Evolutionary conservation across 2,329 filamentous ascomycete species (phyloP).

Genomic region (Aureobasidium sp.): DNA sequence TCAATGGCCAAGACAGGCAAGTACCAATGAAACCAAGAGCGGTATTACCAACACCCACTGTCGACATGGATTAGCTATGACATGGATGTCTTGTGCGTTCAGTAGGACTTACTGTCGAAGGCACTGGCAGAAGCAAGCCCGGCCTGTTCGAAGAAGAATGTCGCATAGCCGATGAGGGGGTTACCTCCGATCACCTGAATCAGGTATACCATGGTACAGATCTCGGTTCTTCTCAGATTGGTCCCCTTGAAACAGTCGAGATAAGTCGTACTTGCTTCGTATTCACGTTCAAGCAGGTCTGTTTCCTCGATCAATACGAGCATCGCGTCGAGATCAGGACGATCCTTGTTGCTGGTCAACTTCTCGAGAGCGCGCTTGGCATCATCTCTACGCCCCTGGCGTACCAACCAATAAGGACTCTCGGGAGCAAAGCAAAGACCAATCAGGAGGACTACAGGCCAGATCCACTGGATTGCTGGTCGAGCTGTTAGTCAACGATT

Average conservation of each 20-base stretch:
- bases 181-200: conserved; percentile 28
- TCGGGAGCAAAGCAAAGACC: conserved; percentile 26
- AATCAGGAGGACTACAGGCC: conserved; percentile 32
- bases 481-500: background rate
- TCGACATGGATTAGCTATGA: background rate
- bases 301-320: background rate
- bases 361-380: background rate
- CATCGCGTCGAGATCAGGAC: background rate
- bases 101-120: background rate
- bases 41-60: background rate
- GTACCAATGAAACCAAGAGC: conserved; percentile 39
- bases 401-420: conserved; percentile 26
- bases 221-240: conserved; percentile 27
- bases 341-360: background rate
- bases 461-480: conserved; percentile 35
- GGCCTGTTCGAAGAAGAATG: conserved; percentile 31
- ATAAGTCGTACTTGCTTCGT: background rate
- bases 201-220: background rate
- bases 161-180: conserved; percentile 27
- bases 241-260: conserved; percentile 23
- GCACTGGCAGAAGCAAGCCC: conserved; percentile 23
- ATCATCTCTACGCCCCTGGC: background rate
- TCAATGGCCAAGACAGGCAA: conserved; percentile 35
- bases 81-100: background rate
- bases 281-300: background rate